A percentile compares a stretch with the other conserved stretches of the same genome.
These are phyloP conservation scores for Tetradesmus obliquus DNA, from an alignment of 139 green algal genomes.

Conservation along the genomic window DNA sequence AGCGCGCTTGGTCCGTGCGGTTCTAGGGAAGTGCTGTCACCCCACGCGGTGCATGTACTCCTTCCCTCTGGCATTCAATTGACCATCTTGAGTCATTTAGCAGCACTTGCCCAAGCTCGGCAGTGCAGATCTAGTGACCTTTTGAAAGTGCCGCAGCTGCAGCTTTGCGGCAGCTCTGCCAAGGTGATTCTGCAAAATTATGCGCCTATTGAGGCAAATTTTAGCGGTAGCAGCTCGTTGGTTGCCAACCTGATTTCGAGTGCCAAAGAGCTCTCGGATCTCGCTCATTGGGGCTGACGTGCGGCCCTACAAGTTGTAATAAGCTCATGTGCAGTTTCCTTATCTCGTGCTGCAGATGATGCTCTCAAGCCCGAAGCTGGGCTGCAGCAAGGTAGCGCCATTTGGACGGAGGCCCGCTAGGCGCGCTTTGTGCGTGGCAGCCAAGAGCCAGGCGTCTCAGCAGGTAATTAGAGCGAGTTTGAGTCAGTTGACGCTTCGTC, in stretches of 20 bases:
- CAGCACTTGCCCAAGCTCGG: not conserved
- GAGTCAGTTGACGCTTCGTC: not conserved
- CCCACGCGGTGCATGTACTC: not conserved
- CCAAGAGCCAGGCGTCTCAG: not conserved
- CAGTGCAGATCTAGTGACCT: not conserved
- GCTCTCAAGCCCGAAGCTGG: not conserved
- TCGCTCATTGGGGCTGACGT: not conserved
- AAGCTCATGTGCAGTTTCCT: not conserved
- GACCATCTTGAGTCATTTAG: not conserved
- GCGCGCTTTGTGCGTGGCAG: not conserved
- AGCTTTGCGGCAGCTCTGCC: not conserved
- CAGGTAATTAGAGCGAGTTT: not conserved
- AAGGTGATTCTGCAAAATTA: not conserved
- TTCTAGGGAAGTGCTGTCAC: not conserved
- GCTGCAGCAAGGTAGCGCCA: conserved; percentile 1
- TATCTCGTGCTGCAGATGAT: conserved; percentile 8
- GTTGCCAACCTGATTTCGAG: not conserved
- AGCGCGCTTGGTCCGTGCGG: not conserved
- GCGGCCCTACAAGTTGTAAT: not conserved
- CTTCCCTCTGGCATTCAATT: not conserved
- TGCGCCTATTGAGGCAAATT: no score
- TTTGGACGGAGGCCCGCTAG: conserved; percentile 5
- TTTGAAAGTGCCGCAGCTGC: not conserved
- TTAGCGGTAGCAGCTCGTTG: not conserved
- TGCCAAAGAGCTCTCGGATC: not conserved